These are phyloP conservation scores for Globisporangium solare DNA, from an alignment of 352 stramenopile species.

Conservation along the genomic window DNA sequence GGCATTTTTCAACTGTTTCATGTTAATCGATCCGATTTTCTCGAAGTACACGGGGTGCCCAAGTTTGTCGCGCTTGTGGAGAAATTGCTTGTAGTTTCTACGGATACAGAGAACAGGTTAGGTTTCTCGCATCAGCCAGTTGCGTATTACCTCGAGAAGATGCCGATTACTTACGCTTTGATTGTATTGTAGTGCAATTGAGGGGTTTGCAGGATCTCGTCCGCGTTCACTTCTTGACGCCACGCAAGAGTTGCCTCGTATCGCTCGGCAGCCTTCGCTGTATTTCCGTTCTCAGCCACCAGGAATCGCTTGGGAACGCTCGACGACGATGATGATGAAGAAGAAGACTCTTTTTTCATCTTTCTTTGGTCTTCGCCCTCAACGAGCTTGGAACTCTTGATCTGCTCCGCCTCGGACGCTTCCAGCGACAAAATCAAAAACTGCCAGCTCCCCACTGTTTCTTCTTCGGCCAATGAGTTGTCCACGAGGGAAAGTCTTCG, in stretches of 20 bases:
- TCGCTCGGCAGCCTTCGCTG: conserved; percentile 46
- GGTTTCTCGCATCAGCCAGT: conserved; percentile 1
- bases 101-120: conserved; percentile 3
- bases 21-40: conserved; percentile 80
- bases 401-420: conserved; percentile 47
- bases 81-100: conserved; percentile 73
- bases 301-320: conserved; percentile 52
- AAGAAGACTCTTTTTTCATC: conserved; percentile 10
- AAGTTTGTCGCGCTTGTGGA: conserved; percentile 79
- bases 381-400: conserved; percentile 3
- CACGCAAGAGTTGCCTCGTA: conserved; percentile 68
- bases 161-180: conserved; percentile 39
- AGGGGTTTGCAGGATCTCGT: conserved; percentile 54
- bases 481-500: conserved; percentile 17
- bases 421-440: conserved; percentile 56
- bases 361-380: conserved; percentile 8
- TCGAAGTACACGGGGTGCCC: conserved; percentile 79
- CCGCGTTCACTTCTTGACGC: conserved; percentile 69
- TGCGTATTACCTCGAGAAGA: neutral
- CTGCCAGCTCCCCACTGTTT: conserved; percentile 49
- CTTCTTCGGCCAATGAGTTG: conserved; percentile 3
- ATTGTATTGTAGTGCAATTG: conserved; percentile 64
- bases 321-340: neutral
- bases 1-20: conserved; percentile 67
- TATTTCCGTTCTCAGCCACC: conserved; percentile 62